phyloP scores from a whole-genome alignment of 768 basidiomycete genomes.

The Pleurotus salmoneostramineus region DNA sequence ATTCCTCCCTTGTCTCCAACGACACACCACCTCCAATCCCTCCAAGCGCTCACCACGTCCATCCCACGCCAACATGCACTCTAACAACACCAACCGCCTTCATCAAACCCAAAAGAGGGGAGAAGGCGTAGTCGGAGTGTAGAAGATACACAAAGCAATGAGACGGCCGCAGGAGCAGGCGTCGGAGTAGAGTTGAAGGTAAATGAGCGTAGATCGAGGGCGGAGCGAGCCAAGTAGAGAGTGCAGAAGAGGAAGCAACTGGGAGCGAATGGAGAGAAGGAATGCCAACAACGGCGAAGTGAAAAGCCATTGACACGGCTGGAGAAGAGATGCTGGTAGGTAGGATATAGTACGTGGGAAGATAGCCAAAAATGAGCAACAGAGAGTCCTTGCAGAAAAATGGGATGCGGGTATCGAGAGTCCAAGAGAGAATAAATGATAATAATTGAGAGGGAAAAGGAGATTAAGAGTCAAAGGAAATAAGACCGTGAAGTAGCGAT shows the following conservation, averaged over 20 bases:
- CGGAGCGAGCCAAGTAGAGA: not conserved
- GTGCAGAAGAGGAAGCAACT: not conserved
- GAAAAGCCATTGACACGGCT: not conserved
- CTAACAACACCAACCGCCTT: conserved; percentile 1
- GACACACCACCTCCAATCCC: not conserved
- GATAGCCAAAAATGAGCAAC: not conserved
- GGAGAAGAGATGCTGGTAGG: not conserved
- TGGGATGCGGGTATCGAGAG: conserved; percentile 1
- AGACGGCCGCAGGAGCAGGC: conserved; percentile 1
- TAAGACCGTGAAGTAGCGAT: not conserved
- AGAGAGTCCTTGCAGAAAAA: not conserved
- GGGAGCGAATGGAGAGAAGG: not conserved
- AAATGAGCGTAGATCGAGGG: not conserved
- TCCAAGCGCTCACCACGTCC: conserved; percentile 1
- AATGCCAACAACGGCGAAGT: not conserved
- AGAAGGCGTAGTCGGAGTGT: not conserved
- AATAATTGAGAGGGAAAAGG: conserved; percentile 4
- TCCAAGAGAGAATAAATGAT: conserved; percentile 8
- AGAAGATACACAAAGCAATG: not conserved
- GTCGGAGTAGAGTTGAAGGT: conserved; percentile 1
- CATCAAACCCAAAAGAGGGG: conserved; percentile 6
- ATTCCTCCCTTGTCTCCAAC: not conserved
- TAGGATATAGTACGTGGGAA: not conserved
- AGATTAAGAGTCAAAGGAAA: conserved; percentile 1
- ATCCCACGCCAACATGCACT: not conserved